phyloP scores from a whole-genome alignment of 2,329 filamentous ascomycete genomes.

The Talaromyces sp. region DNA sequence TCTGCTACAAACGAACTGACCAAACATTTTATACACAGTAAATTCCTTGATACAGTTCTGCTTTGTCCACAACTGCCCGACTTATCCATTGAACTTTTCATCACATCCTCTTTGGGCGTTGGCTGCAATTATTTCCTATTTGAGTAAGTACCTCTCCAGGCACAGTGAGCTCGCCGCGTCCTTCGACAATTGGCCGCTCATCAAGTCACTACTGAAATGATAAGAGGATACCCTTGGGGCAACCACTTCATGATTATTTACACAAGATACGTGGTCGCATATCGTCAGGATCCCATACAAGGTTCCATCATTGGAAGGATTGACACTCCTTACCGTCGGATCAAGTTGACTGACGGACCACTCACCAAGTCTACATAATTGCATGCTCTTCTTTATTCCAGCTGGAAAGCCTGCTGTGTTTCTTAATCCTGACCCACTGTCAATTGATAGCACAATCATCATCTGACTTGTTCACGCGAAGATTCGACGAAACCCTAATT shows the following conservation, averaged over 20 bases:
- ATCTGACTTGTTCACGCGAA: not conserved
- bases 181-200: not conserved
- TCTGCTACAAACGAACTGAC: not conserved
- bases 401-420: too few species aligned
- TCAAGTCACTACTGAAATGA: not conserved
- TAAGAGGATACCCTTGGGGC: not conserved
- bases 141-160: not conserved
- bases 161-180: not conserved
- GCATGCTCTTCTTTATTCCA: not conserved
- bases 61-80: not conserved
- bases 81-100: not conserved
- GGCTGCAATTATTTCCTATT: constrained; percentile 2
- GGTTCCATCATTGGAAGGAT: not conserved
- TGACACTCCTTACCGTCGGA: not conserved
- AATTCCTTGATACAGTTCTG: not conserved
- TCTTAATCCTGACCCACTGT: too few species aligned
- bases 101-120: not conserved
- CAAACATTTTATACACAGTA: not conserved
- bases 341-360: not conserved
- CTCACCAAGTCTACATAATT: not conserved
- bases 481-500: constrained; percentile 1
- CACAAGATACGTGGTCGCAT: not conserved
- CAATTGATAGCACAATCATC: not conserved
- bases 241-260: not conserved
- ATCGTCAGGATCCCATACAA: not conserved